These are phyloP conservation scores for Clonostachys rosea DNA, from an alignment of 2,329 filamentous ascomycete species.

Conservation along the genomic window DNA sequence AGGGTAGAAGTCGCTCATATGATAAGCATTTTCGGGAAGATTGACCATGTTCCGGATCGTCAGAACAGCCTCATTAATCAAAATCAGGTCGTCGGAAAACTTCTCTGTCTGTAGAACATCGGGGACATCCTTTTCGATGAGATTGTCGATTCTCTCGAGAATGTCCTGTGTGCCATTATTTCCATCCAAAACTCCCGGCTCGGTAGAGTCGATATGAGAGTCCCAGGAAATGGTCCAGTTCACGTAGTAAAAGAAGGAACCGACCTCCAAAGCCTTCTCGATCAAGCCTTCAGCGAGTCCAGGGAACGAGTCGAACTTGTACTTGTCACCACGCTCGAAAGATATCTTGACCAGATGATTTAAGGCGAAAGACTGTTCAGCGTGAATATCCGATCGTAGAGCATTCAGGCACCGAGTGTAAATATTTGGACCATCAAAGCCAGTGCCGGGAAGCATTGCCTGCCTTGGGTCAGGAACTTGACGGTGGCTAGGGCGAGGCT, in stretches of 20 bases:
- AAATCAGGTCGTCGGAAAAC: conserved; percentile 66
- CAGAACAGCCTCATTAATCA: conserved; percentile 80
- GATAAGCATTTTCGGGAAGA: conserved; percentile 80
- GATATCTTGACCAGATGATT: conserved; percentile 95
- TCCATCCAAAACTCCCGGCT: conserved; percentile 37
- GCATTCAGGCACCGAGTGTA: conserved; percentile 85
- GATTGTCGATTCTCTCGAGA: conserved; percentile 63
- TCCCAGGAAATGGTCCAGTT: conserved; percentile 75
- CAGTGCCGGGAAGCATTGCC: conserved; percentile 53
- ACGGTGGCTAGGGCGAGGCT: conserved; percentile 35
- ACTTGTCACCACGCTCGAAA: conserved; percentile 90
- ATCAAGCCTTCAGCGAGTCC: conserved; percentile 84
- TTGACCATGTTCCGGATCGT: conserved; percentile 97
- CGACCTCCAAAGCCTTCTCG: conserved; percentile 76
- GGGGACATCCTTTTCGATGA: conserved; percentile 54
- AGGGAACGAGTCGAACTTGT: conserved; percentile 88
- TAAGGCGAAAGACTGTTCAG: conserved; percentile 88
- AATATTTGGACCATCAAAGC: conserved; percentile 78
- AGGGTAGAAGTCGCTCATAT: conserved; percentile 69
- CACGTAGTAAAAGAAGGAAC: conserved; percentile 74
- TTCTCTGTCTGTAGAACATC: conserved; percentile 70
- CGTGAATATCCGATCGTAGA: conserved; percentile 70
- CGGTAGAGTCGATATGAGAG: conserved; percentile 43
- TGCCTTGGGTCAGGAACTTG: conserved; percentile 28
- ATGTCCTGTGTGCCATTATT: conserved; percentile 45